These are phyloP conservation scores for Annulohypoxylon stygium DNA, from an alignment of 495 filamentous ascomycete species.

Conservation along the genomic window DNA sequence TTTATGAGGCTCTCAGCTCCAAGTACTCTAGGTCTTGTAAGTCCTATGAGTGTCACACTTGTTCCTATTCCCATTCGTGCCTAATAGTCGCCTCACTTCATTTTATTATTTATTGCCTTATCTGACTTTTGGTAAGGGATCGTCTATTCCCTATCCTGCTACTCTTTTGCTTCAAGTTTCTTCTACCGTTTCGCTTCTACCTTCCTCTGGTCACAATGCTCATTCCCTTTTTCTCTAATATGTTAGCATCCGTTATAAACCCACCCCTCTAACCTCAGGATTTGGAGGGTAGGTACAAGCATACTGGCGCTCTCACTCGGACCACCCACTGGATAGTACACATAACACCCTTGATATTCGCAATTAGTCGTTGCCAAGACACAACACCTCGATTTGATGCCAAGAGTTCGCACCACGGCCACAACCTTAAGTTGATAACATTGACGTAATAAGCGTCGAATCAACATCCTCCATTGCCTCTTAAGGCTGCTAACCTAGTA, in stretches of 20 bases:
- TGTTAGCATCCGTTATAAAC: not conserved
- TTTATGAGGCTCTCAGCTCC: constrained; percentile 31
- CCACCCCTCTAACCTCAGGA: not conserved
- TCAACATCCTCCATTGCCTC: too few species aligned
- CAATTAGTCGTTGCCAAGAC: too few species aligned
- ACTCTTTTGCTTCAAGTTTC: not conserved
- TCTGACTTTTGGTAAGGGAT: not conserved
- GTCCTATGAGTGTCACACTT: constrained; percentile 37
- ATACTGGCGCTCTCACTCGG: too few species aligned
- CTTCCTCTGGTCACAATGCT: not conserved
- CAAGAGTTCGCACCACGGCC: too few species aligned
- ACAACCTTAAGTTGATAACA: too few species aligned
- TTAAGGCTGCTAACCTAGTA: too few species aligned
- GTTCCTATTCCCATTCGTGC: constrained; percentile 25
- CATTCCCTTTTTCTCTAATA: not conserved
- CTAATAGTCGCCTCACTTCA: constrained; percentile 11
- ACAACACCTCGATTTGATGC: too few species aligned
- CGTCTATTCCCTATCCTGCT: not conserved
- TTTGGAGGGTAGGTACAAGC: not conserved
- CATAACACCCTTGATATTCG: too few species aligned
- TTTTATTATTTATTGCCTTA: not conserved
- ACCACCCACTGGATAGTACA: too few species aligned
- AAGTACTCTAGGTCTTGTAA: not conserved
- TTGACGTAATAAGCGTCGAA: too few species aligned
- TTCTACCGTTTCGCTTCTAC: not conserved